Conservation (phyloP, 164 flowering plant species). For the Magnolia officinalis region DNA sequence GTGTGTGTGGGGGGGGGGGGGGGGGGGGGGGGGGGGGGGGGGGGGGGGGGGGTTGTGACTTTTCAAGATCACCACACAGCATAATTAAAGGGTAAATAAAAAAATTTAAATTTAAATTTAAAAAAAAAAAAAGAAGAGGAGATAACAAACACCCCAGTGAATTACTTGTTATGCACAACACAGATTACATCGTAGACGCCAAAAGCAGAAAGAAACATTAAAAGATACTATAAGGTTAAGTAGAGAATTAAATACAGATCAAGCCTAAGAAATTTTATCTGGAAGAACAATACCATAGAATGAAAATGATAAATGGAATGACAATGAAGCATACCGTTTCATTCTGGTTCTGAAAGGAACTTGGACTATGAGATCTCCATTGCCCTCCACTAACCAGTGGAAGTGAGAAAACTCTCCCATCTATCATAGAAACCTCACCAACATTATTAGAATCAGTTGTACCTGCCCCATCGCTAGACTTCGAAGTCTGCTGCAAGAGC, state of each 20-base stretch:
- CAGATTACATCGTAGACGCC: background rate
- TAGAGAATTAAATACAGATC: background rate
- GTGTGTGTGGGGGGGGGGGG: no score
- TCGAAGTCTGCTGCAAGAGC: constrained; percentile 58
- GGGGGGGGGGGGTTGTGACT: no score
- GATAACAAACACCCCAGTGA: background rate
- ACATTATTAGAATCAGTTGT: constrained; percentile 49
- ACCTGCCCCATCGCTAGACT: constrained; percentile 52
- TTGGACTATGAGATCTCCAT: constrained; percentile 81
- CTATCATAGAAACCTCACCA: constrained; percentile 48
- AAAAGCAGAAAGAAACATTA: background rate
- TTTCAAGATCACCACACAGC: no score
- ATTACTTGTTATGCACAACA: background rate
- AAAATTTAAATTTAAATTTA: no score
- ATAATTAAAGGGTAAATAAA: no score
- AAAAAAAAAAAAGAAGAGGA: background rate
- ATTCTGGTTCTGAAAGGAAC: constrained; percentile 72
- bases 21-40: no score
- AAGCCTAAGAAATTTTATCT: background rate
- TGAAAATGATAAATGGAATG: background rate
- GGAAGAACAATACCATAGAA: background rate
- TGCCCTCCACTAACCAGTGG: constrained; percentile 66
- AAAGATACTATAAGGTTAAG: background rate
- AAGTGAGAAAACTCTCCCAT: constrained; percentile 68
- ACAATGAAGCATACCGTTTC: constrained; percentile 52